These are phyloP conservation scores for Saccharomycopsis babjevae DNA, from an alignment of 805 yeast species.

Conservation along the genomic window DNA sequence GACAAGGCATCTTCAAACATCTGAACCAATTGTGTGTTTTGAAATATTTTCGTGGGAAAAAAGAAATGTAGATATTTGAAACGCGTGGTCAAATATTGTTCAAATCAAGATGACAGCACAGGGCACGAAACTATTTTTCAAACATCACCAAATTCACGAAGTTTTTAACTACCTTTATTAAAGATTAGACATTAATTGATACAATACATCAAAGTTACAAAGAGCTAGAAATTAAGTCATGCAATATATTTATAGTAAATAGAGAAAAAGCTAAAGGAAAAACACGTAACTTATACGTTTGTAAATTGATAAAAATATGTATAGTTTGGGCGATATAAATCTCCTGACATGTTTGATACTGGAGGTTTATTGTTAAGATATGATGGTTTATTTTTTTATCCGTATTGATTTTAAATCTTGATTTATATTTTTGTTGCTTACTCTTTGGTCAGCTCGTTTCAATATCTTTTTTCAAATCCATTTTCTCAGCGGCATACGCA, in stretches of 20 bases:
- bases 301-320: background rate
- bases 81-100: background rate
- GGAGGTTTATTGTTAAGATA: background rate
- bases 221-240: background rate
- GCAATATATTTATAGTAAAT: slow-evolving; percentile 1
- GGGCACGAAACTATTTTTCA: too few species aligned
- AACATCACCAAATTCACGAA: too few species aligned
- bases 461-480: too few species aligned
- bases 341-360: background rate
- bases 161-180: too few species aligned
- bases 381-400: too few species aligned
- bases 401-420: too few species aligned
- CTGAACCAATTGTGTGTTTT: background rate
- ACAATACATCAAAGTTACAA: background rate
- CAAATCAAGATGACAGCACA: background rate
- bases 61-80: background rate
- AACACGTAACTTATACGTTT: background rate
- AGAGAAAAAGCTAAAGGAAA: background rate
- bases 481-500: too few species aligned
- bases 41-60: background rate
- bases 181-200: background rate
- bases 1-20: background rate
- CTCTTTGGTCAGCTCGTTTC: too few species aligned
- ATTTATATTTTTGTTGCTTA: too few species aligned
- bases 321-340: background rate